Evolutionary conservation across 163 green algal genomes (phyloP).

Genomic region (Chlamydomonas reinhardtii): DNA sequence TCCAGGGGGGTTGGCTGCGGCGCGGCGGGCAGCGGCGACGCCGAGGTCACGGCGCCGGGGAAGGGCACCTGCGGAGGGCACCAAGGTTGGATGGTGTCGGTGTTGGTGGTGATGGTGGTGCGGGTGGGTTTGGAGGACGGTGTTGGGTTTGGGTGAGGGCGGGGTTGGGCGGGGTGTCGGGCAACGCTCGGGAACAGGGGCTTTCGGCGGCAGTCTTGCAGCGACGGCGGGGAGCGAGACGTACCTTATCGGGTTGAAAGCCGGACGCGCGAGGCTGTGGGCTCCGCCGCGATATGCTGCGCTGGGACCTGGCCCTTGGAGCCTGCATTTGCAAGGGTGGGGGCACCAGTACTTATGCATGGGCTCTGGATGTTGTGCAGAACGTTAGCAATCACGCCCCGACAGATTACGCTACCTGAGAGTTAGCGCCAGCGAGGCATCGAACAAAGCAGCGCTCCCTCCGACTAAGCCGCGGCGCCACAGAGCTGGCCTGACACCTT

Average conservation of each 20-base stretch:
- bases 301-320: not conserved
- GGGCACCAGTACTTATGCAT: not conserved
- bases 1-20: not conserved
- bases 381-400: not conserved
- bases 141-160: too few species aligned
- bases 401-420: constrained; percentile 23
- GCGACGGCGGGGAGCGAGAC: too few species aligned
- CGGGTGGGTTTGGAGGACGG: too few species aligned
- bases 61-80: too few species aligned
- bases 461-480: not conserved
- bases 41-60: too few species aligned
- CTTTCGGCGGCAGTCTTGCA: too few species aligned
- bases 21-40: not conserved
- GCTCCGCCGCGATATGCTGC: not conserved
- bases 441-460: not conserved
- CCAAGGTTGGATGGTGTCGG: not conserved
- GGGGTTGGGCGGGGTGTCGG: too few species aligned
- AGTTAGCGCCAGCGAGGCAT: not conserved
- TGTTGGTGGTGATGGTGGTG: not conserved
- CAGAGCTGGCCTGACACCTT: too few species aligned
- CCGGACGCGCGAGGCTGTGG: not conserved
- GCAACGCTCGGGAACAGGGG: too few species aligned
- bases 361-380: too few species aligned
- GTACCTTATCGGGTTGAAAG: too few species aligned
- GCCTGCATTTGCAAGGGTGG: constrained; percentile 10